Percentiles rank a stretch among this genome's conserved stretches.
phyloP scores from a whole-genome alignment of 306 rosid species.

The Castanea mollissima region DNA sequence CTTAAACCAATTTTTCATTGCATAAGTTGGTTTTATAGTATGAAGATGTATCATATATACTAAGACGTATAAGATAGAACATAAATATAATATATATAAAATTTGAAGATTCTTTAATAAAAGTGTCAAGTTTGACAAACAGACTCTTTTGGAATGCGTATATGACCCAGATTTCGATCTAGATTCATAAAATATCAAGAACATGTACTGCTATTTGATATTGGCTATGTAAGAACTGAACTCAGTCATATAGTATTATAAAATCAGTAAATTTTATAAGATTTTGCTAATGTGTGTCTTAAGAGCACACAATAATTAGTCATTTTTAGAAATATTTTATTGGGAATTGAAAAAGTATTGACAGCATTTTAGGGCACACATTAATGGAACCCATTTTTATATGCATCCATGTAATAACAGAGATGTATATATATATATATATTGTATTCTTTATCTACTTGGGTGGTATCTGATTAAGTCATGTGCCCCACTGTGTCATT shows the following conservation, averaged over 20 bases:
- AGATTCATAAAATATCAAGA: too few species aligned
- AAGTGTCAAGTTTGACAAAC: too few species aligned
- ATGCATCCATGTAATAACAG: not conserved
- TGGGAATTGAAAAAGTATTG: too few species aligned
- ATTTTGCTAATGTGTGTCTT: too few species aligned
- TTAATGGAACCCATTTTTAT: not conserved
- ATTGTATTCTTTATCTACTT: not conserved
- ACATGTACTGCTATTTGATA: not conserved
- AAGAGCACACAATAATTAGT: too few species aligned
- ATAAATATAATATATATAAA: not conserved
- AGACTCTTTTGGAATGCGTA: too few species aligned
- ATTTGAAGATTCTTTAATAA: not conserved
- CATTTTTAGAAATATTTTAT: too few species aligned
- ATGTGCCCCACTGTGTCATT: not conserved
- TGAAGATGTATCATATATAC: not conserved
- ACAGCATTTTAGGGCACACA: too few species aligned
- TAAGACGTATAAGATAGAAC: not conserved
- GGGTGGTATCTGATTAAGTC: not conserved
- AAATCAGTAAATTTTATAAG: not conserved
- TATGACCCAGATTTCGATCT: too few species aligned
- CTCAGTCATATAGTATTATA: not conserved
- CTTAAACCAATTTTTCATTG: not conserved
- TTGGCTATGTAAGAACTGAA: not conserved
- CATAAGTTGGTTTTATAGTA: not conserved
- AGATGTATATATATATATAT: not conserved